These are phyloP conservation scores for Russula olivacea DNA, from an alignment of 768 basidiomycete species.

Conservation along the genomic window DNA sequence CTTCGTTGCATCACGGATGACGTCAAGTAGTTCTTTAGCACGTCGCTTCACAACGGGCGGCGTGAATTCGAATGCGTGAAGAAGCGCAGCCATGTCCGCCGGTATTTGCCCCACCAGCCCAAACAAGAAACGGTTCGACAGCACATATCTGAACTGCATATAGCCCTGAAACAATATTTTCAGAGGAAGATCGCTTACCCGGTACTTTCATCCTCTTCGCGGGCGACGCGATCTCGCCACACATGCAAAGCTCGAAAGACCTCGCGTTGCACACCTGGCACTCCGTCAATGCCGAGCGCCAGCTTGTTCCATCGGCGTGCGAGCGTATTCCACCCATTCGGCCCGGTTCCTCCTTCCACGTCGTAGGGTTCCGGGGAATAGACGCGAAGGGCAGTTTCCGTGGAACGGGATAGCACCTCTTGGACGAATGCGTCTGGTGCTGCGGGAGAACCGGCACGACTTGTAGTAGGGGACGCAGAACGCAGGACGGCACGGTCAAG, in stretches of 20 bases:
- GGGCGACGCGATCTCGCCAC: constrained; percentile 77
- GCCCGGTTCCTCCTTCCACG: constrained; percentile 52
- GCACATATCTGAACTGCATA: constrained; percentile 49
- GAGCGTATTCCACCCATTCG: constrained; percentile 70
- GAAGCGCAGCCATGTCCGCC: constrained; percentile 53
- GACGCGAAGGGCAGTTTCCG: constrained; percentile 66
- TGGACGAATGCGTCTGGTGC: constrained; percentile 42
- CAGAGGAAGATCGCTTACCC: constrained; percentile 41
- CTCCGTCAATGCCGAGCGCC: constrained; percentile 36
- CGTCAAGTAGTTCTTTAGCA: constrained; percentile 56
- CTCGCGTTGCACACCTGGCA: constrained; percentile 43
- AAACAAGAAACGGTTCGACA: constrained; percentile 72
- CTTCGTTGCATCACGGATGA: constrained; percentile 50
- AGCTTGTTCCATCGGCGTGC: constrained; percentile 80
- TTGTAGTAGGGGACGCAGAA: constrained; percentile 29
- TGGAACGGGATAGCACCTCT: constrained; percentile 65
- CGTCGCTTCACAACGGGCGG: constrained; percentile 59
- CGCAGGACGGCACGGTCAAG: constrained; percentile 54
- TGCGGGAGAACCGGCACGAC: constrained; percentile 22
- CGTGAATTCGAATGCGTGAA: constrained; percentile 52
- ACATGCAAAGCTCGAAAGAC: constrained; percentile 69
- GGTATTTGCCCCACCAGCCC: constrained; percentile 67
- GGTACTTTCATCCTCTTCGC: constrained; percentile 83
- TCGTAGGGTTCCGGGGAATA: constrained; percentile 72
- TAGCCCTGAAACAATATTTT: background rate